Base-by-base conservation (phyloP, 495 filamentous ascomycete species). In the Elaphomyces granulatus region DNA sequence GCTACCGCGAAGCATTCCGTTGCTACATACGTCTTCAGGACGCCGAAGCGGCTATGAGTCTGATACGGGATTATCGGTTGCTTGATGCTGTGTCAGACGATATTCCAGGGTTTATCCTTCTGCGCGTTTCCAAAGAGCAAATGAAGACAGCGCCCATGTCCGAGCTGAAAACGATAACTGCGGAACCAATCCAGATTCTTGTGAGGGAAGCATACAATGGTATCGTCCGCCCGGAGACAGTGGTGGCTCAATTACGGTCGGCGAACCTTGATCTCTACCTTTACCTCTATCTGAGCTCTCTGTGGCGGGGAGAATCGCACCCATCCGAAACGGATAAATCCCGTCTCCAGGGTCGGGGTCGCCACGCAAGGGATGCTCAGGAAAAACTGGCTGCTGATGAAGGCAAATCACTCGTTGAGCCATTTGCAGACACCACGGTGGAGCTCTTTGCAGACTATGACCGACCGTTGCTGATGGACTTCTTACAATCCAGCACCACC, bases 21-120 rank as follows among this genome's bases (percentile, higher is more conserved):
- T 90, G 81, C 58, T 94, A 88, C 55, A 90, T 96, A 50, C 78
- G 71, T 28, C 68, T 94, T 8, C 86, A 94, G 52, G 83, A 96
- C 66, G 90, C 83, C 1, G 87, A 95, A 44, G 77, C 79, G 12
- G 81, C 84, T 0, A 87, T 98, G 76, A 60, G 67, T 15, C 60
- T 98, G 40, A 88, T 96, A 45, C 71, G 72, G 40, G 80, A 90
- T 17, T 81, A 80, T 48, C 83, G 86, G 45, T 65, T 98, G 17
- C 74, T 94, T 4, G 85, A 88, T 40, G 78, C 84, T 4, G 73
- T 96, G 10, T 73, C 78, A 3, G 84, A 94, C 48, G 83, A 96
- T 47, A 87, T 98, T 26, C 75, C 85, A 1, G 80, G 83, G 28
- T 81, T 98, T 45, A 81, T 96, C 34, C 70, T 85, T 38, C 73